These are phyloP conservation scores for Epichloe gansuensis DNA, from an alignment of 2,329 filamentous ascomycete species.

Conservation along the genomic window DNA sequence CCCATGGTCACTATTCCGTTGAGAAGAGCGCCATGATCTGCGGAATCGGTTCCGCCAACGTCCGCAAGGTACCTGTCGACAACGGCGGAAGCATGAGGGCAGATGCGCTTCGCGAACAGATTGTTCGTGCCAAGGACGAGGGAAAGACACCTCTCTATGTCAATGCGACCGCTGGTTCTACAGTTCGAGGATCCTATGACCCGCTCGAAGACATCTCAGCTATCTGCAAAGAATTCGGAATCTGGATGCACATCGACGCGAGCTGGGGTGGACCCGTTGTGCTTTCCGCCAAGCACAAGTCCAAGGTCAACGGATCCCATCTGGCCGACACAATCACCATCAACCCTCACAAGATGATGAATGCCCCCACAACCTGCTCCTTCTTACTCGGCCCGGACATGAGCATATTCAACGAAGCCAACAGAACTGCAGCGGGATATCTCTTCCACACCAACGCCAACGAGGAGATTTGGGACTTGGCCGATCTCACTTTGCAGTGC, in stretches of 20 bases:
- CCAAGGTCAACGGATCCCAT: slow-evolving; percentile 57
- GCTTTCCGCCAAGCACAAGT: slow-evolving; percentile 54
- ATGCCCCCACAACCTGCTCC: slow-evolving; percentile 78
- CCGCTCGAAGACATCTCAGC: slow-evolving; percentile 57
- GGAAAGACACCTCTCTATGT: slow-evolving; percentile 85
- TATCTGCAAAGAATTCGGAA: slow-evolving; percentile 56
- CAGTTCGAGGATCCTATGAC: slow-evolving; percentile 82
- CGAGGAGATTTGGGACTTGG: slow-evolving; percentile 70
- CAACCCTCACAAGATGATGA: slow-evolving; percentile 97
- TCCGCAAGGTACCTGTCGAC: slow-evolving; percentile 67
- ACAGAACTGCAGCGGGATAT: slow-evolving; percentile 79
- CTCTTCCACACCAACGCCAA: slow-evolving; percentile 54
- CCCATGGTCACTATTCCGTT: slow-evolving; percentile 86
- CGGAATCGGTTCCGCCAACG: slow-evolving; percentile 65
- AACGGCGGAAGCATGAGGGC: slow-evolving; percentile 58
- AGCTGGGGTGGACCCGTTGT: slow-evolving; percentile 80
- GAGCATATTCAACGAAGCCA: slow-evolving; percentile 65
- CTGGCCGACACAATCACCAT: slow-evolving; percentile 73
- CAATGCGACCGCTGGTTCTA: slow-evolving; percentile 91
- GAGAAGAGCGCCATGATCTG: slow-evolving; percentile 90
- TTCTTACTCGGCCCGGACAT: slow-evolving; percentile 75
- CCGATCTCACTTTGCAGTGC: slow-evolving; percentile 87
- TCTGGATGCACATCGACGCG: slow-evolving; percentile 92
- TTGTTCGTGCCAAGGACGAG: slow-evolving; percentile 47
- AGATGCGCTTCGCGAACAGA: slow-evolving; percentile 47